Conservation (phyloP, 164 flowering plant species). For the Buxus sempervirens region DNA sequence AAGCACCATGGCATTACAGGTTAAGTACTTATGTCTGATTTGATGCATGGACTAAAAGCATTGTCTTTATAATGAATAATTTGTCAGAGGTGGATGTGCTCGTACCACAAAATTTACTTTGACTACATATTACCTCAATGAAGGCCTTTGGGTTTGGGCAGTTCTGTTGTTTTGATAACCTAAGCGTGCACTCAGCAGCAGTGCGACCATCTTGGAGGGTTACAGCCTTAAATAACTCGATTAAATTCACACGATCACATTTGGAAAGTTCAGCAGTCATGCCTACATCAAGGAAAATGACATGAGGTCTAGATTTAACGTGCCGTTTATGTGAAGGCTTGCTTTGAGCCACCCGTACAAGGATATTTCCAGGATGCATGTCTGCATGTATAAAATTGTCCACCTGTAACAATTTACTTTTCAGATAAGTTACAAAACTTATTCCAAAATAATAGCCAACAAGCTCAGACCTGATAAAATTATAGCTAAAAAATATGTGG, state of each 20-base stretch:
- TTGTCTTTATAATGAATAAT: too few relatives aligned
- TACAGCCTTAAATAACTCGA: conserved; percentile 76
- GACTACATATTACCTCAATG: conserved; percentile 40
- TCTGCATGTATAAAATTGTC: conserved; percentile 95
- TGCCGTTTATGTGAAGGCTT: conserved; percentile 29
- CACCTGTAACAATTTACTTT: conserved; percentile 46
- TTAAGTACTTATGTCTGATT: too few relatives aligned
- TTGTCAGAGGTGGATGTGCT: too few relatives aligned
- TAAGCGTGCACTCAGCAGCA: conserved; percentile 66
- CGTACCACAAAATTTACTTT: neutral
- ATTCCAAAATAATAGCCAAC: too few relatives aligned
- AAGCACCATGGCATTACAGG: too few relatives aligned
- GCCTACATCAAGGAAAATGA: conserved; percentile 74
- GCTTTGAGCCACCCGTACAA: conserved; percentile 51
- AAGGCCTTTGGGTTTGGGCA: conserved; percentile 74
- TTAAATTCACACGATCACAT: conserved; percentile 45
- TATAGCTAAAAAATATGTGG: too few relatives aligned
- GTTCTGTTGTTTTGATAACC: conserved; percentile 54
- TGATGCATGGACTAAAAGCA: too few relatives aligned
- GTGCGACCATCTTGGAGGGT: conserved; percentile 68
- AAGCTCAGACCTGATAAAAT: too few relatives aligned
- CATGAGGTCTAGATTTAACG: conserved; percentile 62
- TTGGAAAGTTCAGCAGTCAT: conserved; percentile 83
- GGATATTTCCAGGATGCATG: conserved; percentile 93
- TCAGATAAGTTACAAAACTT: too few relatives aligned